Evolutionary conservation across 495 filamentous ascomycete genomes (phyloP).

Genomic region (Penicillium pancosmium): DNA sequence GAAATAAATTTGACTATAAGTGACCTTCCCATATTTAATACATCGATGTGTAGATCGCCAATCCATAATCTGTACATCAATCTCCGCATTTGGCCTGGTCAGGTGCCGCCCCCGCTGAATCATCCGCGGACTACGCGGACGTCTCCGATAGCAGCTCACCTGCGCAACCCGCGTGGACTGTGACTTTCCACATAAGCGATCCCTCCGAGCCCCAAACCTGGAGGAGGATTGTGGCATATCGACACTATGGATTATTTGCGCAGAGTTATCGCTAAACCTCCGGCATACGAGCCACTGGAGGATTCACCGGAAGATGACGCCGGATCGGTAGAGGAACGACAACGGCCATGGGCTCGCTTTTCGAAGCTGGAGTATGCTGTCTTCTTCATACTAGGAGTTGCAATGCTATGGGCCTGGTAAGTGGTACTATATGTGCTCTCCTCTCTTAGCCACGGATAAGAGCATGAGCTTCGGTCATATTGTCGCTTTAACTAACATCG

Average conservation of each 20-base stretch:
- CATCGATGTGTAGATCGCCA: background rate
- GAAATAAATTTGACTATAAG: slow-evolving; percentile 7
- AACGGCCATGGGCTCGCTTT: slow-evolving; percentile 46
- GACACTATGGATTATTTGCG: slow-evolving; percentile 50
- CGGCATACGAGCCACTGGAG: slow-evolving; percentile 62
- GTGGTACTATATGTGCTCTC: slow-evolving; percentile 20
- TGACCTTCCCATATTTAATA: background rate
- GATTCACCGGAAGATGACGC: slow-evolving; percentile 39
- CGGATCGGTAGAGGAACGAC: slow-evolving; percentile 15
- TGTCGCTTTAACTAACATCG: background rate
- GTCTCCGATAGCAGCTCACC: background rate
- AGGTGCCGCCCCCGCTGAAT: slow-evolving; percentile 12
- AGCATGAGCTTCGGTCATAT: background rate
- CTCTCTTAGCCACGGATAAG: background rate
- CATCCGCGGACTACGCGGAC: slow-evolving; percentile 14
- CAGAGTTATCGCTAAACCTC: slow-evolving; percentile 46
- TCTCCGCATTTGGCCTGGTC: slow-evolving; percentile 1
- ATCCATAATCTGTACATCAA: background rate
- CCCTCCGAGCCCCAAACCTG: background rate
- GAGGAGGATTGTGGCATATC: background rate
- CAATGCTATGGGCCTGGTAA: slow-evolving; percentile 98
- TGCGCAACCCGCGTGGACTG: background rate
- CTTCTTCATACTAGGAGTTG: slow-evolving; percentile 83
- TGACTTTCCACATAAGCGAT: background rate
- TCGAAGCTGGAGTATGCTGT: slow-evolving; percentile 81